Evolutionary conservation across 2,329 filamentous ascomycete species (phyloP).

Genomic region (Chaetomium strumarium): DNA sequence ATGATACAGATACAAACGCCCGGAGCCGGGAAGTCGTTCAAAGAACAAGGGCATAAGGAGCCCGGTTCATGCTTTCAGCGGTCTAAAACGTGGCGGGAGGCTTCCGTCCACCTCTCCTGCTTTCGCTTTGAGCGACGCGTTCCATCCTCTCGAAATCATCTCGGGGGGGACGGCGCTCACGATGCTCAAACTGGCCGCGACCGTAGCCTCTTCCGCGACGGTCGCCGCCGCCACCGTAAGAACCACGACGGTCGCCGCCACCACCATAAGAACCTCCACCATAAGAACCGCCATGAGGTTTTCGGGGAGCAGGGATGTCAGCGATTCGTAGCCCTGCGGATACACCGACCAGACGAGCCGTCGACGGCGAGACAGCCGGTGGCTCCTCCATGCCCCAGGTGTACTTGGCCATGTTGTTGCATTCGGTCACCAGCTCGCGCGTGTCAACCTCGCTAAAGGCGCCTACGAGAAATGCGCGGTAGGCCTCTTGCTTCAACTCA

Average conservation of each 20-base stretch:
- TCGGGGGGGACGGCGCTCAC: slow-evolving; percentile 17
- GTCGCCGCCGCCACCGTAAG: slow-evolving; percentile 16
- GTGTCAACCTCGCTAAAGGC: slow-evolving; percentile 35
- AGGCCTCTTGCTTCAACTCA: slow-evolving; percentile 42
- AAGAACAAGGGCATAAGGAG: not conserved
- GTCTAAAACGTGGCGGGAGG: slow-evolving; percentile 7
- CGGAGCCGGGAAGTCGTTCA: not conserved
- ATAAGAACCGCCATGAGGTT: slow-evolving; percentile 1
- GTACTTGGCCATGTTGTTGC: slow-evolving; percentile 48
- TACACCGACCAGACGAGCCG: slow-evolving; percentile 26
- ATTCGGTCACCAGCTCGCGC: slow-evolving; percentile 37
- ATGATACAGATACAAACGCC: slow-evolving; percentile 10
- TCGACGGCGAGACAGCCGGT: slow-evolving; percentile 34
- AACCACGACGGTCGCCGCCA: slow-evolving; percentile 13
- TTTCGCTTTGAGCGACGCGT: not conserved
- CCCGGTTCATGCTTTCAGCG: not conserved
- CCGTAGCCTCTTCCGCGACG: slow-evolving; percentile 21
- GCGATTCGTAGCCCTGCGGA: slow-evolving; percentile 33
- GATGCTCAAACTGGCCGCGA: slow-evolving; percentile 13
- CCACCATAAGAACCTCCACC: no score
- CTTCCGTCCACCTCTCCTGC: not conserved
- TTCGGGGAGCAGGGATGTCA: slow-evolving; percentile 6
- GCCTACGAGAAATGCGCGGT: slow-evolving; percentile 52
- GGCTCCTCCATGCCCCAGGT: slow-evolving; percentile 48
- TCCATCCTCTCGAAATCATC: slow-evolving; percentile 15